Base-by-base conservation (phyloP, 495 filamentous ascomycete species). In the Podospora appendiculata region DNA sequence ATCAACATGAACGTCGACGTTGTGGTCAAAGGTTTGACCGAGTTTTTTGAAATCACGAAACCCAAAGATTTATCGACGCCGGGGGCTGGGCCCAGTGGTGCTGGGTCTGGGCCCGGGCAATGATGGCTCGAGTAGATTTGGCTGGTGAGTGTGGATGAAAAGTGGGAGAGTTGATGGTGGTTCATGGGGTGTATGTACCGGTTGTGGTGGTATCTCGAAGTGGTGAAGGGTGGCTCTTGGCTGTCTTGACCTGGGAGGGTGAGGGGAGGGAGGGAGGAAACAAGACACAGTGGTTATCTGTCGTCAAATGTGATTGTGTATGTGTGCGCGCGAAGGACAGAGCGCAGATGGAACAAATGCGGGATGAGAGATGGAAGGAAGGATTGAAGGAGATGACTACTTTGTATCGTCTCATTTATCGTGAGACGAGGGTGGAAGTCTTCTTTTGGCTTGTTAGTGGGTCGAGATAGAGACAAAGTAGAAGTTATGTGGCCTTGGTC, bases 21-120 rank as follows among this genome's bases (percentile, higher is more conserved):
- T 0, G 75, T 77, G 4, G 78, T 80, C 17, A 69, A 74, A 55
- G 79, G 77, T 2, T 60, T 79, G 54, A 73, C 70, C 45, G 73
- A 80, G 57, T 78, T 78, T 55, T 82, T 79, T 51, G 74, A 77
- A 55, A 79, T 80, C 47, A 80, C 78, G 7, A 81, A 76, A 60
- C 62, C 69, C 41, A 74, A 73, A 54, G 60, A 61, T 32, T 41
- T 41, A 13, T 39, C n/a, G 46, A 38, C 36, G 9, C 9, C 36
- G 36, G 10, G 36, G 36, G 36, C 13, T 13, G 36, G 36, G 36
- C 36, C 10, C 3, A 10, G 36, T 10, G 36, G 3, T 2, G 36
- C 9, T 38, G 36, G 36, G 13, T 4, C 2, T 11, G 13, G 2
- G 36, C 9, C 13, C 8, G n/a, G n/a, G n/a, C n/a, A n/a, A n/a